A percentile compares a stretch with the other conserved stretches of the same genome.
phyloP scores from a whole-genome alignment of 805 yeast species.

The Starmerella potacharoeniae region DNA sequence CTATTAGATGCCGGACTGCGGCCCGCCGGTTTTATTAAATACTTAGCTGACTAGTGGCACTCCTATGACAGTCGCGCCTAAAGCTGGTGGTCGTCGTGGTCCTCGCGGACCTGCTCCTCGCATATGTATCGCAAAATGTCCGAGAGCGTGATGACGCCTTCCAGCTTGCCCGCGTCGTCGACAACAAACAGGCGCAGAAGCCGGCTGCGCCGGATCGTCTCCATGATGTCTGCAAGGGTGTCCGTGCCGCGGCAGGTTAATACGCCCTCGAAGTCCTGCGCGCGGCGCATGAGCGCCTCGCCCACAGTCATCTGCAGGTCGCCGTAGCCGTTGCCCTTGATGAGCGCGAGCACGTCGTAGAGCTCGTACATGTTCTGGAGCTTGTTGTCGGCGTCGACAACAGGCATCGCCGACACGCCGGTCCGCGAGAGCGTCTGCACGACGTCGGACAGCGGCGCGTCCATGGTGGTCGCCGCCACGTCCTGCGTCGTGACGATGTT shows the following conservation, averaged over 20 bases:
- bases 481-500: constrained; percentile 41
- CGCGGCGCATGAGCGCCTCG: constrained; percentile 84
- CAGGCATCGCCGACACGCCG: constrained; percentile 88
- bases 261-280: constrained; percentile 96
- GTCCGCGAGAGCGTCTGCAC: constrained; percentile 67
- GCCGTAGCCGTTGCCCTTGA: constrained; percentile 79
- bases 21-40: no score
- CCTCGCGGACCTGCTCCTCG: neutral
- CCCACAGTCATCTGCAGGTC: constrained; percentile 88
- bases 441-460: constrained; percentile 87
- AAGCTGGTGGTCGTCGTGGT: neutral
- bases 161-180: constrained; percentile 63
- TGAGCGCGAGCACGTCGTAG: constrained; percentile 81
- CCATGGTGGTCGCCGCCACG: constrained; percentile 74
- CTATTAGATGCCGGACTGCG: no score
- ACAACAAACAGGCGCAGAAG: constrained; percentile 87
- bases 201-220: constrained; percentile 81
- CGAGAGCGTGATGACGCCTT: constrained; percentile 80
- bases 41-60: no score
- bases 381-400: constrained; percentile 60
- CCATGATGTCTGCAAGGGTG: constrained; percentile 77
- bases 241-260: constrained; percentile 88
- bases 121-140: constrained; percentile 65
- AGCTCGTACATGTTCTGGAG: constrained; percentile 90
- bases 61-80: neutral